phyloP scores from a whole-genome alignment of 768 basidiomycete genomes.

The Amanita rimosa region DNA sequence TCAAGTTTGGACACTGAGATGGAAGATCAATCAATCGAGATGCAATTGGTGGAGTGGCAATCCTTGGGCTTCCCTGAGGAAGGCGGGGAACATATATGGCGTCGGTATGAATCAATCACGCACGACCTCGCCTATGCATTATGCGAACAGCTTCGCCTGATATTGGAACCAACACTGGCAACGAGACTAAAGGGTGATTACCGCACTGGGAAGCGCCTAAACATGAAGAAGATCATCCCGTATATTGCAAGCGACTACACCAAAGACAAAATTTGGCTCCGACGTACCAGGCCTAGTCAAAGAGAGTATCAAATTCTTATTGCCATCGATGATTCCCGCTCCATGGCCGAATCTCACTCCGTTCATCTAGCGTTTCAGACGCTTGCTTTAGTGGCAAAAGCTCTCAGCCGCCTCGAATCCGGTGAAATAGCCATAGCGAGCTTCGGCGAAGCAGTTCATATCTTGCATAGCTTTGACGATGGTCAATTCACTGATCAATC shows the following conservation, averaged over 20 bases:
- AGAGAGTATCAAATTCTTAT: constrained; percentile 94
- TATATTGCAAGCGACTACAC: constrained; percentile 99
- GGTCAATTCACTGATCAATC: constrained; percentile 74
- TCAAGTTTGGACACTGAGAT: constrained; percentile 21
- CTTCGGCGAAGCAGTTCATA: constrained; percentile 82
- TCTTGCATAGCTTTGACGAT: constrained; percentile 78
- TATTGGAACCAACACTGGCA: constrained; percentile 89
- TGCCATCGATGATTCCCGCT: constrained; percentile 91
- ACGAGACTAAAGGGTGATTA: constrained; percentile 95
- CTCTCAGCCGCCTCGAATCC: constrained; percentile 83
- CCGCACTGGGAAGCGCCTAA: constrained; percentile 92
- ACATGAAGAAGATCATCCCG: constrained; percentile 97
- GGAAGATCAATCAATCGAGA: constrained; percentile 28
- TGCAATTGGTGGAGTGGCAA: constrained; percentile 51
- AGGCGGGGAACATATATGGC: constrained; percentile 75
- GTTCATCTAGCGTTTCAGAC: constrained; percentile 93
- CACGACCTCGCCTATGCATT: constrained; percentile 84
- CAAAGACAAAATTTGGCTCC: constrained; percentile 98
- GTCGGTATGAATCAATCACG: constrained; percentile 81
- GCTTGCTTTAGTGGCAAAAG: constrained; percentile 82
- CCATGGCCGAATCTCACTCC: constrained; percentile 90
- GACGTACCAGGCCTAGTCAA: constrained; percentile 86
- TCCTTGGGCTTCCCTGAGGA: constrained; percentile 41
- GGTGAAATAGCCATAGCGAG: constrained; percentile 90
- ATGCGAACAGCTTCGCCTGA: constrained; percentile 93